phyloP scores from a whole-genome alignment of 1,139 yeast genomes.

The Dujonia santamariae region DNA sequence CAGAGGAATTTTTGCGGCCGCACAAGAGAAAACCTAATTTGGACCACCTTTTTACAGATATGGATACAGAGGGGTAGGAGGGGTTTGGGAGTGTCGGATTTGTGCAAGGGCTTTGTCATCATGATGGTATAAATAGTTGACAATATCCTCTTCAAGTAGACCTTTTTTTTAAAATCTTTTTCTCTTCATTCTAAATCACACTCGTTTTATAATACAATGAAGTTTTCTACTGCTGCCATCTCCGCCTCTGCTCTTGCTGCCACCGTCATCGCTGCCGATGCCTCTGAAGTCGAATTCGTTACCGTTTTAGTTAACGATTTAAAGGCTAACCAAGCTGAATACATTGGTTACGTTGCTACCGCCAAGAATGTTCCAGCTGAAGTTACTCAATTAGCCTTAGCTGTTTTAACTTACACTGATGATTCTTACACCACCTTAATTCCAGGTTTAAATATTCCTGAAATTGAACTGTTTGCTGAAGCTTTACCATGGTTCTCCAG shows the following conservation, averaged over 20 bases:
- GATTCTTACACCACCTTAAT: constrained; percentile 38
- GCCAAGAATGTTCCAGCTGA: constrained; percentile 22
- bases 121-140: background rate
- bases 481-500: constrained; percentile 31
- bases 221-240: constrained; percentile 1
- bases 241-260: constrained; percentile 2
- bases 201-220: background rate
- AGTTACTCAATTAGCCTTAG: constrained; percentile 20
- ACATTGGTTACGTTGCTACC: constrained; percentile 21
- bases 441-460: constrained; percentile 15
- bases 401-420: constrained; percentile 30
- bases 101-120: too few relatives aligned
- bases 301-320: constrained; percentile 29
- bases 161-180: background rate
- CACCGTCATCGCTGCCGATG: constrained; percentile 5
- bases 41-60: too few relatives aligned
- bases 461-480: constrained; percentile 28
- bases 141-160: background rate
- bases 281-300: constrained; percentile 20
- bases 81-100: too few relatives aligned
- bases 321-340: constrained; percentile 18
- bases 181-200: too few relatives aligned
- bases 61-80: too few relatives aligned
- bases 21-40: too few relatives aligned
- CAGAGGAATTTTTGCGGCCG: too few relatives aligned